Evolutionary conservation across 148 eudicot genomes (phyloP).

Genomic region (Fallopia convolvulus): DNA sequence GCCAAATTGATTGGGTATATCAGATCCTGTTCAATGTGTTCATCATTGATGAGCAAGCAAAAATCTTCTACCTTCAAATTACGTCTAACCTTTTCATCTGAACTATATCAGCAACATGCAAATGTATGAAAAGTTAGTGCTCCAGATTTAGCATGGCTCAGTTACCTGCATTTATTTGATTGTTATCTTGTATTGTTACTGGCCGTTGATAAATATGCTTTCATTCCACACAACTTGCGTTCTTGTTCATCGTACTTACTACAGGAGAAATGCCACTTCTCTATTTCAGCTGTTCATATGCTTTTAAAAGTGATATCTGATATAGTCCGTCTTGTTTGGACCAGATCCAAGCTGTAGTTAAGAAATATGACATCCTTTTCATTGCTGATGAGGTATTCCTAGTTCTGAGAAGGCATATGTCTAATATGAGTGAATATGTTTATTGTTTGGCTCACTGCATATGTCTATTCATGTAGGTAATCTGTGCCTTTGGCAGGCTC

Average conservation of each 20-base stretch:
- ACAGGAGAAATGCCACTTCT: background rate
- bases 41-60: background rate
- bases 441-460: background rate
- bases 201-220: background rate
- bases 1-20: background rate
- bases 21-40: background rate
- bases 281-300: background rate
- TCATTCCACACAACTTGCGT: background rate
- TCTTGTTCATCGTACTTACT: background rate
- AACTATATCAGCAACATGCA: background rate
- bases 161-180: background rate
- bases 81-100: background rate
- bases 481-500: constrained; percentile 97
- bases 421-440: background rate
- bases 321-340: background rate
- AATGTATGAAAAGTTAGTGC: background rate
- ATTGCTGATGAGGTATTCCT: constrained; percentile 90
- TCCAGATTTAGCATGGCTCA: background rate
- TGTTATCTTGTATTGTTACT: background rate
- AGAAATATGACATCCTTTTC: constrained; percentile 86
- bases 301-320: background rate
- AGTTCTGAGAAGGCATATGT: background rate
- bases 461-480: constrained; percentile 39
- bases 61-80: background rate
- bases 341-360: constrained; percentile 90